A percentile compares a stretch with the other conserved stretches of the same genome.
Conservation (phyloP, 2,329 filamentous ascomycete species). For the Penicillium expansum region DNA sequence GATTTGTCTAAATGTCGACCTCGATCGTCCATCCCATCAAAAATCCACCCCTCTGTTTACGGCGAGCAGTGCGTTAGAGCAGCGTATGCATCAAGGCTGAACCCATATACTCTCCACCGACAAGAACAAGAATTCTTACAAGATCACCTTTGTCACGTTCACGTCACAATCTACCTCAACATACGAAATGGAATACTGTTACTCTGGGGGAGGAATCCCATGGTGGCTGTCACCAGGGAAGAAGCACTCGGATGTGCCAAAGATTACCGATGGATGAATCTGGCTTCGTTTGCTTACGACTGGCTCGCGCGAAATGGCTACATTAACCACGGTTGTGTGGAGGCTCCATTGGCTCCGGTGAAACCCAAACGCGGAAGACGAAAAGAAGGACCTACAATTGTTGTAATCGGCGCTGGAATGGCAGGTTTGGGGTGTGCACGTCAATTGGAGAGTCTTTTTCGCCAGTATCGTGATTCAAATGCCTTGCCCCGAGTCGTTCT, state of each 20-base stretch:
- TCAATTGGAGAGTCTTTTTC: constrained; percentile 82
- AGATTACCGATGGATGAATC: constrained; percentile 82
- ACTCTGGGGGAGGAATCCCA: constrained; percentile 83
- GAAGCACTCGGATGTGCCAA: constrained; percentile 89
- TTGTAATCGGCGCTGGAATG: constrained; percentile 91
- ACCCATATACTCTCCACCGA: constrained; percentile 81
- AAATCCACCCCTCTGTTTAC: constrained; percentile 71
- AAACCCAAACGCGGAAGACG: constrained; percentile 42
- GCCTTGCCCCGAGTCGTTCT: constrained; percentile 69
- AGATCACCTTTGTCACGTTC: constrained; percentile 76
- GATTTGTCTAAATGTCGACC: constrained; percentile 58
- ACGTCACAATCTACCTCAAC: constrained; percentile 94
- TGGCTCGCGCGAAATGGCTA: constrained; percentile 90
- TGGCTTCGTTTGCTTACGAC: constrained; percentile 83
- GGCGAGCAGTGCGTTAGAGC: constrained; percentile 88
- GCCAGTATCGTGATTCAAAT: constrained; percentile 71
- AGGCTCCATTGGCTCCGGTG: constrained; percentile 55
- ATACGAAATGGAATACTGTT: constrained; percentile 92
- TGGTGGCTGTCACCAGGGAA: constrained; percentile 74
- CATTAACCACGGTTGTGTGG: constrained; percentile 93
- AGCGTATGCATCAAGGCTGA: constrained; percentile 83
- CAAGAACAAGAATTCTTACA: constrained; percentile 80
- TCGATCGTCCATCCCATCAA: constrained; percentile 77
- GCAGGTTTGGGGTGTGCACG: constrained; percentile 88
- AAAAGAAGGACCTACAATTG: constrained; percentile 66